These are phyloP conservation scores for Pyricularia pennisetigena DNA, from an alignment of 2,329 filamentous ascomycete species.

Conservation along the genomic window DNA sequence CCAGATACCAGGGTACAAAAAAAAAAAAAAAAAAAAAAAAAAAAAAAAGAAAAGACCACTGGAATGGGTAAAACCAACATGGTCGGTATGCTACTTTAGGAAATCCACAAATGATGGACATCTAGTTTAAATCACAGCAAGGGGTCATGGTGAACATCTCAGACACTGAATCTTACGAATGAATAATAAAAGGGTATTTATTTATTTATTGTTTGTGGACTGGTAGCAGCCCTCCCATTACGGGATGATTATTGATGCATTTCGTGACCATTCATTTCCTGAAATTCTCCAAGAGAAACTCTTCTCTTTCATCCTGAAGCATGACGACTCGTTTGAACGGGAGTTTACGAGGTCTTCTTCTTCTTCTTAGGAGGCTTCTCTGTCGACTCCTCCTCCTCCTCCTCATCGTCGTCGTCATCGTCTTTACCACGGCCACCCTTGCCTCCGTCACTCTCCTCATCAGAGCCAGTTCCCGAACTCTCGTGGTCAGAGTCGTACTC, in stretches of 20 bases:
- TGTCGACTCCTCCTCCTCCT: slow-evolving; percentile 28
- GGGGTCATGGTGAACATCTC: too few relatives aligned
- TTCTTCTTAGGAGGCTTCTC: slow-evolving; percentile 31
- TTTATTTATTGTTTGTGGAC: not conserved
- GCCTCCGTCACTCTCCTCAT: slow-evolving; percentile 33
- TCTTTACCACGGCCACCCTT: slow-evolving; percentile 28
- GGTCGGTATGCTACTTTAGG: too few relatives aligned
- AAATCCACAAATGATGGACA: too few relatives aligned
- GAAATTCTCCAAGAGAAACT: not conserved
- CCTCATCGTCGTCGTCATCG: slow-evolving; percentile 37
- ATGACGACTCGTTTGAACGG: not conserved
- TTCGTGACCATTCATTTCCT: not conserved
- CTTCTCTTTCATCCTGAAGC: not conserved
- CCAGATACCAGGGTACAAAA: not conserved
- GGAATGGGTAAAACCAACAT: too few relatives aligned
- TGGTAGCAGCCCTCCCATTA: not conserved
- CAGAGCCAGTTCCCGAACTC: slow-evolving; percentile 62
- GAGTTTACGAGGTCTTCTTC: slow-evolving; percentile 25
- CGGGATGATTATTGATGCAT: not conserved
- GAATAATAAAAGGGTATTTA: not conserved
- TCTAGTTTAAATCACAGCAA: too few relatives aligned
- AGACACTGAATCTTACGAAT: too few relatives aligned
- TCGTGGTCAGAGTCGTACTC: slow-evolving; percentile 91
- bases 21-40: too few relatives aligned
- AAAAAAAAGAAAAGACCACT: too few relatives aligned